Evolutionary conservation across 1,284 basidiomycete genomes (phyloP).

Genomic region (Mycena sp.): DNA sequence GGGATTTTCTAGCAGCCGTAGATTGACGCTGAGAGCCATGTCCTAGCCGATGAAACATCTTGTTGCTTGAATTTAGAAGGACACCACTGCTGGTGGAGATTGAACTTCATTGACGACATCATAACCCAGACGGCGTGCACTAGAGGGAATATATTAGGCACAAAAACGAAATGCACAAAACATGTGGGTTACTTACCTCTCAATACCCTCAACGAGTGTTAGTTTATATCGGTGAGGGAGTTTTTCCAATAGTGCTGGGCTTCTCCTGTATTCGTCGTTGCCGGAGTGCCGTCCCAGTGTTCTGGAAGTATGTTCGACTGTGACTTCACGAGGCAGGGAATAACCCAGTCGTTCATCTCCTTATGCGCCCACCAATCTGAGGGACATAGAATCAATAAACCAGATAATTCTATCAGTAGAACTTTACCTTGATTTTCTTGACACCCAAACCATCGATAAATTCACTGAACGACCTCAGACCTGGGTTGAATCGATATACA

Average conservation of each 20-base stretch:
- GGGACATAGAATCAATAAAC: background rate
- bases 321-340: conserved; percentile 15
- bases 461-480: background rate
- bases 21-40: background rate
- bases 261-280: conserved; percentile 10
- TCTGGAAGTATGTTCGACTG: conserved; percentile 3
- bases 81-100: too few relatives aligned
- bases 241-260: conserved; percentile 13
- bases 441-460: background rate
- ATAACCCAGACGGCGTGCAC: background rate
- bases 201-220: conserved; percentile 16
- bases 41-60: conserved; percentile 1
- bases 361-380: conserved; percentile 22
- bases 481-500: background rate
- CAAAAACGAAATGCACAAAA: background rate
- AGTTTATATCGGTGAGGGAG: conserved; percentile 4
- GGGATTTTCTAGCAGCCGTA: background rate
- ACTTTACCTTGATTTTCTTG: conserved; percentile 2
- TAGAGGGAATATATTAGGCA: background rate
- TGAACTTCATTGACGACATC: too few relatives aligned
- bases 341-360: conserved; percentile 13
- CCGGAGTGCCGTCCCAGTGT: conserved; percentile 7
- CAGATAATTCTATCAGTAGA: background rate
- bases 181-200: background rate
- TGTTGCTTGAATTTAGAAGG: conserved; percentile 2